Base-by-base conservation (phyloP, 2,329 filamentous ascomycete genomes). In the Purpureocillium takamizusanense region DNA sequence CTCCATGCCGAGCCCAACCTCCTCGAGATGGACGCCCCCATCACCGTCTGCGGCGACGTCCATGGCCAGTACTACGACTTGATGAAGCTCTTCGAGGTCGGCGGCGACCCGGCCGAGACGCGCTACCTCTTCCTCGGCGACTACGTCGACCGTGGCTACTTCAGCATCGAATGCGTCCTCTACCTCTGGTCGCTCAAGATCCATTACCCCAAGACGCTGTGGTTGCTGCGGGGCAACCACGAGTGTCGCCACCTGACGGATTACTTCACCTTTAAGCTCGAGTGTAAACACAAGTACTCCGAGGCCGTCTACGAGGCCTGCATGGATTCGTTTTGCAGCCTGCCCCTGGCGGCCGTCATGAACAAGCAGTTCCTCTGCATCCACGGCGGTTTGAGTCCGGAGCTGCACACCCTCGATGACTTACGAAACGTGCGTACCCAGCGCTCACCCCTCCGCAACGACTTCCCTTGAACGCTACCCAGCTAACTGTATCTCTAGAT, bases 291-390 rank as follows among this genome's bases (percentile, higher is more conserved):
- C 77, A 98, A 98, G 65, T 98, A 98, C 67, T 95, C 87, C 27
- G 92, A 97, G 67, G 77, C 77, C 47, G 77, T 98, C 43, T 98
- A 98, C 61, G 90, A 98, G 56, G 90, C 92, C 41, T 97, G 92
- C 68, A 94, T 95, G 79, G 90, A 98, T 49, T 94, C 92, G 0
- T 98, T 98, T 74, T 98, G 92, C 68, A 76, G 83, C 47, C 70
- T 98, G 46, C 92, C 92, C 23, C 71, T 98, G 51, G 92, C 92
- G 41, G 92, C 92, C 21, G 82, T 98, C 50, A 98, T 98, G 92
- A 98, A 98, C 77, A 98, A 98, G 73, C 92, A 98, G 63, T 98
- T 98, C 65, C 70, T 98, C 50, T 98, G 92, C 61, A 97, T 98
- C 52, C 92, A 98, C 60, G 92, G 92, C 55, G 92, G 92, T 46